phyloP scores from a whole-genome alignment of 1,139 yeast genomes.

The Geotrichum phurueaensis region DNA sequence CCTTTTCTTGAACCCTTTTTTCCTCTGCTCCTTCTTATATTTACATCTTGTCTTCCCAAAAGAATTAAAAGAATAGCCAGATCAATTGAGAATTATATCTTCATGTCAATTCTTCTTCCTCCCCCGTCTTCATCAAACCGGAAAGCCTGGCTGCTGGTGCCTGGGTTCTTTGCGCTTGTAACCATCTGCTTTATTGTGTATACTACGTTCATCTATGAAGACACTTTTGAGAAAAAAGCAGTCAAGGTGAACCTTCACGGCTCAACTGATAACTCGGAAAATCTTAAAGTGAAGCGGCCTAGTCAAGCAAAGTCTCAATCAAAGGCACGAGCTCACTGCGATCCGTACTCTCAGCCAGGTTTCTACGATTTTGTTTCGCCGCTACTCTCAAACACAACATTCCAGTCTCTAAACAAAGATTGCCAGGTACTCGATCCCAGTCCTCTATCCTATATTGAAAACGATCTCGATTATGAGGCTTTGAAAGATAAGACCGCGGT shows the following conservation, averaged over 20 bases:
- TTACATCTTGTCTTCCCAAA: not conserved
- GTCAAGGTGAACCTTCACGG: not conserved
- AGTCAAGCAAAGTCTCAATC: not conserved
- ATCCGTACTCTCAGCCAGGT: not conserved
- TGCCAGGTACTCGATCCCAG: not conserved
- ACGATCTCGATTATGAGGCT: not conserved
- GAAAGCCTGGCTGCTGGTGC: not conserved
- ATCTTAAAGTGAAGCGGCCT: not conserved
- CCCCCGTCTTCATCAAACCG: not conserved
- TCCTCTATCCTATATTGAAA: not conserved
- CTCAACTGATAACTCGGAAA: not conserved
- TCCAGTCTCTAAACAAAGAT: not conserved
- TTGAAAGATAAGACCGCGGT: constrained; percentile 18
- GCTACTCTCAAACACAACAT: not conserved
- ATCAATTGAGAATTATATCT: not conserved
- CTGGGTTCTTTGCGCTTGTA: not conserved
- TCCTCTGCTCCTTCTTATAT: not conserved
- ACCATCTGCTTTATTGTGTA: not conserved
- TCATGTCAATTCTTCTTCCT: not conserved
- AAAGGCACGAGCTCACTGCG: not conserved
- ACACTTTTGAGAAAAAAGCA: not conserved
- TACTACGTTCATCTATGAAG: not conserved
- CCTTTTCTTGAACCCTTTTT: not conserved
- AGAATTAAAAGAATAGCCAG: not conserved
- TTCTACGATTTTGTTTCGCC: not conserved